Conservation (phyloP, 768 basidiomycete species). For the Terana coerulea region DNA sequence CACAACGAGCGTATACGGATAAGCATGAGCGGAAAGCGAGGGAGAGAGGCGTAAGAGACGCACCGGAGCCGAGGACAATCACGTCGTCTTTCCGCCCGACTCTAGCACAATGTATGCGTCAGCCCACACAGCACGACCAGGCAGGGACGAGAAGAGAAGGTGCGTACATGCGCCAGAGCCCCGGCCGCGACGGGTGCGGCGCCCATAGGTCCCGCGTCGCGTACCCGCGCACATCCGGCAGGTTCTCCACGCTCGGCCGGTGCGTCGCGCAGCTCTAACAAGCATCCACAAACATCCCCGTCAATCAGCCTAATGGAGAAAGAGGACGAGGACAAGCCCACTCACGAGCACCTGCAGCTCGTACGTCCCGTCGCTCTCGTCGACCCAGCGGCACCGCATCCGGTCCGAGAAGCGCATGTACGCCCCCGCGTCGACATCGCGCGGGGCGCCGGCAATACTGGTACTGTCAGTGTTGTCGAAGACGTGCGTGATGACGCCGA, state of each 20-base stretch:
- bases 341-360: conserved; percentile 13
- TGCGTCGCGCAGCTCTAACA: conserved; percentile 13
- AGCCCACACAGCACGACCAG: conserved; percentile 23
- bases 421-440: conserved; percentile 7
- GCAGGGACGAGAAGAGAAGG: background rate
- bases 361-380: conserved; percentile 13
- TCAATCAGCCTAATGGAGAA: background rate
- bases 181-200: conserved; percentile 18
- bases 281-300: background rate
- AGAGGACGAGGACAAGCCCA: background rate
- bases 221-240: conserved; percentile 15
- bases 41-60: background rate
- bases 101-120: conserved; percentile 4
- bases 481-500: background rate
- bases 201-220: conserved; percentile 18
- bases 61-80: background rate
- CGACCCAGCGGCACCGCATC: conserved; percentile 6
- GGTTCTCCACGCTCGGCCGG: conserved; percentile 6
- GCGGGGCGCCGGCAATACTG: background rate
- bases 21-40: conserved; percentile 17
- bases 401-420: background rate
- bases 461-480: background rate
- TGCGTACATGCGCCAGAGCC: conserved; percentile 28
- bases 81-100: conserved; percentile 1
- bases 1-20: background rate